phyloP scores from a whole-genome alignment of 495 filamentous ascomycete genomes.

The Choiromyces venosus region DNA sequence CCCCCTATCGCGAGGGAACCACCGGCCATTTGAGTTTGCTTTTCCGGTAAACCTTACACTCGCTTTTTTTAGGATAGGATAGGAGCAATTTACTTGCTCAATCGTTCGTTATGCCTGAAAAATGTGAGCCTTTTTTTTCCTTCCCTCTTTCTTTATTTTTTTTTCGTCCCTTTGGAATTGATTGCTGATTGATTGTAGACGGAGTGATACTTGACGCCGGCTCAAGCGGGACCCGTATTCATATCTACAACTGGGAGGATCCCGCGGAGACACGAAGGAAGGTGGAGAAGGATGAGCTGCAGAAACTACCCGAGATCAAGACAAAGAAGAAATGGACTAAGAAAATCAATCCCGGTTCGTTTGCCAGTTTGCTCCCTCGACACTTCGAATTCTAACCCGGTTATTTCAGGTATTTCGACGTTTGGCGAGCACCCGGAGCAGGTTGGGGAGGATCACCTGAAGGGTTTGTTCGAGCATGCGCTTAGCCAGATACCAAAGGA shows the following conservation, averaged over 20 bases:
- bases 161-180: not conserved
- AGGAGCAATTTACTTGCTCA: not conserved
- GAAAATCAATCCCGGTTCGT: conserved; percentile 77
- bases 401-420: conserved; percentile 66
- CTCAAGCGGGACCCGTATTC: conserved; percentile 77
- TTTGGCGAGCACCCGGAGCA: conserved; percentile 70
- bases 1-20: too few relatives aligned
- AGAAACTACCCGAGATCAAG: conserved; percentile 67
- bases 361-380: not conserved
- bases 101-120: conserved; percentile 9
- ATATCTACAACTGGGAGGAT: conserved; percentile 90
- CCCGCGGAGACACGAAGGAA: conserved; percentile 60
- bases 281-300: conserved; percentile 56
- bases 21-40: not conserved
- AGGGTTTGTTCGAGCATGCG: conserved; percentile 74
- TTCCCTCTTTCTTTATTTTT: not conserved
- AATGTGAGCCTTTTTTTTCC: not conserved
- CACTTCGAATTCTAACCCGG: conserved; percentile 1
- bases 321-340: conserved; percentile 85
- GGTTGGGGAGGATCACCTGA: conserved; percentile 76
- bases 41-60: not conserved
- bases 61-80: not conserved
- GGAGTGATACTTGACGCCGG: conserved; percentile 61
- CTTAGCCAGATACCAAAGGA: conserved; percentile 71
- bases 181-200: conserved; percentile 26